These are phyloP conservation scores for Trypanosoma mega DNA, from an alignment of 208 protist genomes.

Conservation along the genomic window DNA sequence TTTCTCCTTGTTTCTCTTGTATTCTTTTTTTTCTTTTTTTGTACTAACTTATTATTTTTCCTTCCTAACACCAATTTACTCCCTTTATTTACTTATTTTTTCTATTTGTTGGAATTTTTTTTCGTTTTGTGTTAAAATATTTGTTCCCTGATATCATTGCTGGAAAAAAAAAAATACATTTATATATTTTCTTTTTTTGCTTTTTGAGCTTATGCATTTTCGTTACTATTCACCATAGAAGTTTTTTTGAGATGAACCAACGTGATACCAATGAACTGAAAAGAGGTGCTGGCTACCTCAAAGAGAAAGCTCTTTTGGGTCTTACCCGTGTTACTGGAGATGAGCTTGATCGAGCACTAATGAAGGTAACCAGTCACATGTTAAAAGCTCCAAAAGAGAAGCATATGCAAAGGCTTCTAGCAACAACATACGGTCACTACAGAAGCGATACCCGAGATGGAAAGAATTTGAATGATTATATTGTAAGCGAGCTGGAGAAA, in stretches of 20 bases:
- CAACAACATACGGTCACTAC: slow-evolving; percentile 58
- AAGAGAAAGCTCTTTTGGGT: slow-evolving; percentile 77
- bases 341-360: slow-evolving; percentile 63
- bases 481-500: slow-evolving; percentile 77
- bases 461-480: slow-evolving; percentile 41
- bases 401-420: slow-evolving; percentile 72
- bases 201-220: too few relatives aligned
- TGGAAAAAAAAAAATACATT: too few relatives aligned
- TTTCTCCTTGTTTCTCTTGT: slow-evolving; percentile 20
- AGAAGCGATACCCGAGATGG: slow-evolving; percentile 20
- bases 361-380: slow-evolving; percentile 85
- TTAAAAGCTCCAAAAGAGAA: slow-evolving; percentile 88
- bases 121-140: neutral
- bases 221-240: too few relatives aligned
- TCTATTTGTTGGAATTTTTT: slow-evolving; percentile 5
- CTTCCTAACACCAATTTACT: neutral
- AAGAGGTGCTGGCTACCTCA: slow-evolving; percentile 78
- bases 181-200: too few relatives aligned
- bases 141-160: too few relatives aligned
- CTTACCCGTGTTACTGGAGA: slow-evolving; percentile 62
- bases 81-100: slow-evolving; percentile 23
- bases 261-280: slow-evolving; percentile 58
- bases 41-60: neutral
- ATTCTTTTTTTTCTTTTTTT: slow-evolving; percentile 10
- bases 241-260: too few relatives aligned